Base-by-base conservation (phyloP, 129 eudicot species). In the Chrysanthemum seticuspe region DNA sequence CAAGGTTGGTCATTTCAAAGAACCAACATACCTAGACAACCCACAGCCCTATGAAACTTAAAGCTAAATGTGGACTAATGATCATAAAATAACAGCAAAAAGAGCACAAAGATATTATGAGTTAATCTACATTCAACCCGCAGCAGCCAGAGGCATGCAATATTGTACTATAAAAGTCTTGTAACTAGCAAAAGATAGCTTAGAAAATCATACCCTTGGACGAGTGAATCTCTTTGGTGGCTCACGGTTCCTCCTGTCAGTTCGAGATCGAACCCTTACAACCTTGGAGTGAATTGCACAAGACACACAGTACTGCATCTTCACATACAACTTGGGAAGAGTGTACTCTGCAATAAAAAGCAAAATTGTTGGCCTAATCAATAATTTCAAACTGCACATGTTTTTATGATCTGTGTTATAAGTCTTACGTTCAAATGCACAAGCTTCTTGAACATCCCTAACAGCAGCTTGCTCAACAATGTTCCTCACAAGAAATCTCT, bases 261-360 rank as follows among this genome's bases (percentile, higher is more conserved):
- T 70, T 1, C 83, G 79, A 0, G 93, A 90, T 3, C 88, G 82
- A 2, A 90, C 96, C 68, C 93, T 79, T 13, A 90, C 93, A n/a
- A 87, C 90, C 58, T 90, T 87, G 58, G 91, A 87, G 91, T 90
- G 96, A 77, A 90, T 90, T 13, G 96, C 93, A 85, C 96, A 90
- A 8, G 96, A 90, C 23, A 90, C 93, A 63, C 96, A 87, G 69
- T 87, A 83, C 76, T 87, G 93, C 80, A 85, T 79, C 83, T 90
- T 87, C 81, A 86, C 71, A 8, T 86, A 89, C 82, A 89, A 77
- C 88, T 86, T 89, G 36, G 96, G 96, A 44, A 89, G 96, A 1
- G 89, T 84, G 79, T 89, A 89, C 54, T 70, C 96, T 89, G 45
- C 10, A 54, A 47, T 19, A 40, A 25, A 0, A 13, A 54, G 13